Conservation (phyloP, 345 rosid species). For the Eucalyptus globulus region DNA sequence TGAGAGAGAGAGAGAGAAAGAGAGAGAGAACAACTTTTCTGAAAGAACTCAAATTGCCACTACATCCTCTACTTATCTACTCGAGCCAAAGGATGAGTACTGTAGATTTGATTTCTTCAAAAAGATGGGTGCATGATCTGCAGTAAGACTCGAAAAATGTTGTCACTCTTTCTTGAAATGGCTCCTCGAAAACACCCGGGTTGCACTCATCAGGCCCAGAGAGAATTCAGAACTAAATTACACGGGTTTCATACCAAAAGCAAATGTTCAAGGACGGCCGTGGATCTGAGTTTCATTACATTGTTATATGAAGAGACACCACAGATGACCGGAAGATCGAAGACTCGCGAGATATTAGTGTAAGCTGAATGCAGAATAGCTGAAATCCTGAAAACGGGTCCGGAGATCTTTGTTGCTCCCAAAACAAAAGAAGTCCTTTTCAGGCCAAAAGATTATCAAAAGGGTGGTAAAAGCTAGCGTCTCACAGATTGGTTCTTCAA, state of each 20-base stretch:
- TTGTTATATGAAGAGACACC: not conserved
- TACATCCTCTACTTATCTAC: not conserved
- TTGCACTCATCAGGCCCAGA: not conserved
- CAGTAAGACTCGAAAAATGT: not conserved
- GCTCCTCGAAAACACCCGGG: not conserved
- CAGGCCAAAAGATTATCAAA: not conserved
- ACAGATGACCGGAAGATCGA: not conserved
- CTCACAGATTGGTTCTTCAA: not conserved
- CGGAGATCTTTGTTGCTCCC: rapidly evolving
- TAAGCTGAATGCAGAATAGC: not conserved
- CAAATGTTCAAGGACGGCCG: not conserved
- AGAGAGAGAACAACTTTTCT: not conserved
- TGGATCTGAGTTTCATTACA: not conserved
- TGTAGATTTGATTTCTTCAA: not conserved
- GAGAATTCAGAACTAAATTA: not conserved
- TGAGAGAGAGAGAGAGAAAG: not conserved
- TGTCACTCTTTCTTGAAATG: not conserved
- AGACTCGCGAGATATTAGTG: not conserved
- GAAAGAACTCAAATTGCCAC: not conserved
- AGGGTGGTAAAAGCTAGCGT: not conserved
- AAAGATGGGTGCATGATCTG: not conserved
- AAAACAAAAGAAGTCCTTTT: not conserved
- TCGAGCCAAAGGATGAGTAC: not conserved
- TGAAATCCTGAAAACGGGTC: not conserved
- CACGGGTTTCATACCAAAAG: not conserved